Conservation (phyloP, 1,139 yeast species). For the Saccharomyces hybrid region DNA sequence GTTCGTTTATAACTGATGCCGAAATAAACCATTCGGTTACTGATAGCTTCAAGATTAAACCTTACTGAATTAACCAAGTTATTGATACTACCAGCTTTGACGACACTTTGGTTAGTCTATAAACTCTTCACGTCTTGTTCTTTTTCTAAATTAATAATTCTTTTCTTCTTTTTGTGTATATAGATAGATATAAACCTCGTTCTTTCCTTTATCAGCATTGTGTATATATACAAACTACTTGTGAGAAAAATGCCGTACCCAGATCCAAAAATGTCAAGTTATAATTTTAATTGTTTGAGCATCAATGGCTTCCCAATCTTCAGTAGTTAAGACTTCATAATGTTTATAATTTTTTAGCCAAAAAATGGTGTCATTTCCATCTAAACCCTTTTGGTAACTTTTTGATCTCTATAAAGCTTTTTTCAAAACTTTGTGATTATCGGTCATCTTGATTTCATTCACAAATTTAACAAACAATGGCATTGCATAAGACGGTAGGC, state of each 20-base stretch:
- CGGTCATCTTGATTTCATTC: constrained; percentile 55
- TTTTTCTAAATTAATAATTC: not conserved
- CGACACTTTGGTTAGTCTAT: constrained; percentile 4
- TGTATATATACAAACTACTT: not conserved
- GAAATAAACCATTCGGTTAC: constrained; percentile 16
- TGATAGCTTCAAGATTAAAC: constrained; percentile 13
- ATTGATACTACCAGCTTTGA: constrained; percentile 13
- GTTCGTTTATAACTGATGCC: constrained; percentile 39
- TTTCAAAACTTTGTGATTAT: constrained; percentile 85
- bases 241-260: constrained; percentile 3
- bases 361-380: constrained; percentile 54
- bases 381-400: constrained; percentile 68
- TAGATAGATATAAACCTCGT: not conserved
- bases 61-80: constrained; percentile 12
- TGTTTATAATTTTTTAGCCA: constrained; percentile 52
- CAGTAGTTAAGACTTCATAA: constrained; percentile 53
- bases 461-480: constrained; percentile 77
- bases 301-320: constrained; percentile 49
- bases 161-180: not conserved
- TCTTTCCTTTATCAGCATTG: not conserved
- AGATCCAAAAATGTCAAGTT: constrained; percentile 2
- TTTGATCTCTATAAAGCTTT: constrained; percentile 66
- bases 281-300: constrained; percentile 29
- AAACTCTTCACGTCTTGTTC: not conserved
- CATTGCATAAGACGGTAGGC: constrained; percentile 77